These are phyloP conservation scores for Curvularia sp. DNA, from an alignment of 2,329 filamentous ascomycete genomes.

Conservation along the genomic window DNA sequence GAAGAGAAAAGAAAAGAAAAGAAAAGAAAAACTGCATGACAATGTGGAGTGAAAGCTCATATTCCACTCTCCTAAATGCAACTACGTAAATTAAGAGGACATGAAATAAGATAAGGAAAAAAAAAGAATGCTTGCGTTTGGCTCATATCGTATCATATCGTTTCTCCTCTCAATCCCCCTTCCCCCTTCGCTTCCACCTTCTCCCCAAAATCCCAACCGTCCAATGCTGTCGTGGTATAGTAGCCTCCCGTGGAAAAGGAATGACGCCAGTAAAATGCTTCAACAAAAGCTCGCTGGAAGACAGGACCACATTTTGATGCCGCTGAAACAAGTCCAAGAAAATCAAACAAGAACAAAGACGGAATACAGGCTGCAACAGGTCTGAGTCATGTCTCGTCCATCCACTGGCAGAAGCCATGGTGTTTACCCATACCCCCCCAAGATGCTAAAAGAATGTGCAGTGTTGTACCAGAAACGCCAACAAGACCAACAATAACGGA, in stretches of 20 bases:
- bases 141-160: background rate
- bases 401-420: background rate
- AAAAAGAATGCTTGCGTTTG: background rate
- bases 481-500: background rate
- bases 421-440: slow-evolving; percentile 1
- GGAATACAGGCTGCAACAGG: background rate
- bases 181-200: background rate
- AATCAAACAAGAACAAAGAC: background rate
- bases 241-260: slow-evolving; percentile 17
- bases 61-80: background rate
- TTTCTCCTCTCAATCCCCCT: background rate
- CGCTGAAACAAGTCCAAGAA: slow-evolving; percentile 29
- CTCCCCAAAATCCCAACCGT: background rate
- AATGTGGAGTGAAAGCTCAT: background rate
- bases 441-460: slow-evolving; percentile 19
- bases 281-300: slow-evolving; percentile 12
- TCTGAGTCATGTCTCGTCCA: background rate
- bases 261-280: slow-evolving; percentile 31
- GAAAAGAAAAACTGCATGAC: too few relatives aligned
- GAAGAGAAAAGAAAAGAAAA: background rate
- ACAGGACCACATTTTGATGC: slow-evolving; percentile 31
- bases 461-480: slow-evolving; percentile 3
- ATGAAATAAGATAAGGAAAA: background rate
- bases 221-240: slow-evolving; percentile 29
- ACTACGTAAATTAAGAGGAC: background rate